These are phyloP conservation scores for Naganishia onofrii DNA, from an alignment of 768 basidiomycete genomes.

Conservation along the genomic window DNA sequence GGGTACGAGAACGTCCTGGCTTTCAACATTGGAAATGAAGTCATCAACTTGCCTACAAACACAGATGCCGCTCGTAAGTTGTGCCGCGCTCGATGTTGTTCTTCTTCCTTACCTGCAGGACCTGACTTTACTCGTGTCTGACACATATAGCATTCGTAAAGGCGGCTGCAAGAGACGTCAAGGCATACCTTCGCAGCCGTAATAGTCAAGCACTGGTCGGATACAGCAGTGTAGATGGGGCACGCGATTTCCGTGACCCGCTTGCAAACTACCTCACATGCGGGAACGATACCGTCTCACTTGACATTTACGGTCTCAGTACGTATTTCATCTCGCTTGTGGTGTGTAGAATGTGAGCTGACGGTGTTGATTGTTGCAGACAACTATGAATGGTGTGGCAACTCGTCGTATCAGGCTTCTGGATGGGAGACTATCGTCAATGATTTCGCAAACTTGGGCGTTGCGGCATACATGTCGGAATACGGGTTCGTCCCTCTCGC, in stretches of 20 bases:
- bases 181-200: slow-evolving; percentile 70
- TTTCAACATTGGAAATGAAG: slow-evolving; percentile 87
- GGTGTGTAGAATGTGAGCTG: neutral
- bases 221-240: slow-evolving; percentile 80
- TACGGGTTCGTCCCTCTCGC: slow-evolving; percentile 57
- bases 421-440: slow-evolving; percentile 53
- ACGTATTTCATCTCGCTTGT: slow-evolving; percentile 48
- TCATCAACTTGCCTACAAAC: slow-evolving; percentile 58
- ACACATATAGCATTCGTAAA: slow-evolving; percentile 66
- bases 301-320: slow-evolving; percentile 85
- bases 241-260: slow-evolving; percentile 61
- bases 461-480: slow-evolving; percentile 86
- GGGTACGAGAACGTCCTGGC: slow-evolving; percentile 87
- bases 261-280: slow-evolving; percentile 79
- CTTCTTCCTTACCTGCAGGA: too few relatives aligned
- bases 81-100: neutral
- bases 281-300: slow-evolving; percentile 64
- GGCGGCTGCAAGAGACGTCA: slow-evolving; percentile 83
- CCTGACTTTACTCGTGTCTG: too few relatives aligned
- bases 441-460: slow-evolving; percentile 59
- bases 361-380: slow-evolving; percentile 30
- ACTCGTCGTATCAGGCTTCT: slow-evolving; percentile 62
- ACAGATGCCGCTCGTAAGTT: slow-evolving; percentile 62
- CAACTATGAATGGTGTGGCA: slow-evolving; percentile 77
- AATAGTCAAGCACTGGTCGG: slow-evolving; percentile 68